Evolutionary conservation across 1,139 yeast species (phyloP), one percentile per base, ranked within the genome.

Genomic region (Diutina mesorugosa): DNA sequence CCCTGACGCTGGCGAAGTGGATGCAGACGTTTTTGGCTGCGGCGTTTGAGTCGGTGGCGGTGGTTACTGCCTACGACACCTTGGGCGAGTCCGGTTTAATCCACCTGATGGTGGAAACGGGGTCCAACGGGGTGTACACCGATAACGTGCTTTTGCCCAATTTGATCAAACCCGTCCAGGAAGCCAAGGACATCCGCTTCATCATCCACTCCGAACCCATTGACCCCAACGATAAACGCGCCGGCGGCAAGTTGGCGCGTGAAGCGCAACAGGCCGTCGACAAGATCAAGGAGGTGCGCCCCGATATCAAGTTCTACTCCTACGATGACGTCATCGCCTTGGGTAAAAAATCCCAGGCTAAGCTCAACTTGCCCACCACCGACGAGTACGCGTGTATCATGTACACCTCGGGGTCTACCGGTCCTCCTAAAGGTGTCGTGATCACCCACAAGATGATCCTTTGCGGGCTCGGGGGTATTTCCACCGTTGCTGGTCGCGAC

Each of bases 371-470:
- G 54, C 69, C 69, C 60, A 77, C 74, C 60, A 81, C 95, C 10
- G 82, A 82, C n/a, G 96, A 90, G 65, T 67, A 85, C 57, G 83
- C 93, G 51, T 89, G 97, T 76, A 90, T 93, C 68, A 93, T 95
- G 98, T 93, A 93, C 78, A 93, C 99, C 30, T 91, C 98, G 0
- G 99, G 99, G 56, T 90, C 98, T 18, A 91, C 99, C 18, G 99
- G 99, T 65, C 84, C 85, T 61, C 99, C 99, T 66, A 93, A 93
- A 77, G 99, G 99, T 72, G 99, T 93, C 51, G 90, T 88, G 45
- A 75, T 95, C 63, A 79, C 84, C 56, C 95, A 93, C 66, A 76
- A 74, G 58, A 90, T 90, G 68, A 78, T 93, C 55, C 71, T 90
- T 56, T 87, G 96, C 14, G 96, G 96, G 65, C 70, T 88, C 54